Base-by-base conservation (phyloP, 2,329 filamentous ascomycete species). In the Esteya vermicola region DNA sequence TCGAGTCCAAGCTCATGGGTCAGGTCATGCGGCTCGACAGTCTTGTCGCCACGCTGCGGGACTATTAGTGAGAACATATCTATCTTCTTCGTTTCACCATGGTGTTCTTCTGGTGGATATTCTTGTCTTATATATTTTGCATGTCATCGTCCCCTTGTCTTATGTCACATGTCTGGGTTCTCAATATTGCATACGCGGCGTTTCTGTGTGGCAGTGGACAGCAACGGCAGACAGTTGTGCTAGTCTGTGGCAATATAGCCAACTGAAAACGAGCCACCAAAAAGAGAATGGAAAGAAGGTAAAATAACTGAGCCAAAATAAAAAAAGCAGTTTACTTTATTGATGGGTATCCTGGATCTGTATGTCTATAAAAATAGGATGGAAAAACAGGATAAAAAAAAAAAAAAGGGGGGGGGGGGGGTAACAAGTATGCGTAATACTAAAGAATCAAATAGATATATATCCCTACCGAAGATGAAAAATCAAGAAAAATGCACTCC, bases 1-100 rank as follows among this genome's bases (percentile, higher is more conserved):
- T 86, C 45, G 74, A 81, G 54, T 75, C 80, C 51, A 80, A 80
- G 62, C 64, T 98, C 30, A 63, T 93, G 27, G 75, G 77, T 2
- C 85, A 95, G 59, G 67, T 95, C 10, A 74, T 74, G 55, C 72
- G 85, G 45, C 67, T 94, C 48, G 91, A 98, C 60, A 81, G 91
- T 39, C 66, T 94, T 48, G 78, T 96, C 35, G 81, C 81, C 21
- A 71, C 91, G 12, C 70, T 96, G 49, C 70, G 83, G 46, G 91
- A 98, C 55, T 88, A 74, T 51, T 85, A 56, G 33, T 7, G 2
- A 16, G 10, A 8, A 13, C 19, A 14, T 27, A 8, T 32, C n/a
- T 32, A 8, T 32, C 30, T 9, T 13, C 18, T 25, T 31, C n/a
- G 26, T 13, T 28, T 28, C 10, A 28, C n/a, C 9, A 28, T 28